Conservation (phyloP, 768 basidiomycete genomes). For the Leccinum uliginosum region DNA sequence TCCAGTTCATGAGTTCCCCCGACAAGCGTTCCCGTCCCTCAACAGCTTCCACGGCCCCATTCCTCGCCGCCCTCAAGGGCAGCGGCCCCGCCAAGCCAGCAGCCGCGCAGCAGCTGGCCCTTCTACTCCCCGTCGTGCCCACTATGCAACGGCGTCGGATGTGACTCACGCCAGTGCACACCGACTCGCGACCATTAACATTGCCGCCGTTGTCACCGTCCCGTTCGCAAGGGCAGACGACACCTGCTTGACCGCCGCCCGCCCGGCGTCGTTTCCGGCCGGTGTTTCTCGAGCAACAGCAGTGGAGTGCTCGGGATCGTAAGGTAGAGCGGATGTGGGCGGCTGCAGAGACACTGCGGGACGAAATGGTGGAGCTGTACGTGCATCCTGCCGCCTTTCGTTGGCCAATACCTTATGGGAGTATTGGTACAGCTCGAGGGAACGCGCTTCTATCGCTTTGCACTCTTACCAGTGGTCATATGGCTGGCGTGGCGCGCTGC, state of each 20-base stretch:
- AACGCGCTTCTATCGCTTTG: constrained; percentile 38
- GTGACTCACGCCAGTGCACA: constrained; percentile 5
- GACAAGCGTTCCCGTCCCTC: background rate
- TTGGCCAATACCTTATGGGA: constrained; percentile 48
- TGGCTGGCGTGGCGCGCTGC: constrained; percentile 41
- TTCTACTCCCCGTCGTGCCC: constrained; percentile 23
- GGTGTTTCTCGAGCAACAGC: constrained; percentile 46
- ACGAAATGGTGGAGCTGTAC: constrained; percentile 15
- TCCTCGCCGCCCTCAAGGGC: constrained; percentile 14
- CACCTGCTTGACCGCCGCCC: too few species aligned
- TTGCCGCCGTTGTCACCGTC: constrained; percentile 3
- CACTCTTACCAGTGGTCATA: constrained; percentile 44
- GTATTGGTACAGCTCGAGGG: constrained; percentile 48
- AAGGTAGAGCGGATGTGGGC: constrained; percentile 28
- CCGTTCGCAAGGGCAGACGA: constrained; percentile 9
- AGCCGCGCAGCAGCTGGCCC: constrained; percentile 15
- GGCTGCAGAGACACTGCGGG: constrained; percentile 6
- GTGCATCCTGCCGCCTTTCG: constrained; percentile 40
- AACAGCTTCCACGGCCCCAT: constrained; percentile 9
- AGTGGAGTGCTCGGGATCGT: constrained; percentile 28
- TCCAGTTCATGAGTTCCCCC: constrained; percentile 68
- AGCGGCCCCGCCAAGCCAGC: constrained; percentile 5
- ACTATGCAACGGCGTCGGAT: background rate
- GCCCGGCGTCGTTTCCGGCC: constrained; percentile 6
- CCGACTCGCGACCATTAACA: constrained; percentile 22